phyloP scores from a whole-genome alignment of 768 basidiomycete species.

The Aureoboletus auriporus region DNA sequence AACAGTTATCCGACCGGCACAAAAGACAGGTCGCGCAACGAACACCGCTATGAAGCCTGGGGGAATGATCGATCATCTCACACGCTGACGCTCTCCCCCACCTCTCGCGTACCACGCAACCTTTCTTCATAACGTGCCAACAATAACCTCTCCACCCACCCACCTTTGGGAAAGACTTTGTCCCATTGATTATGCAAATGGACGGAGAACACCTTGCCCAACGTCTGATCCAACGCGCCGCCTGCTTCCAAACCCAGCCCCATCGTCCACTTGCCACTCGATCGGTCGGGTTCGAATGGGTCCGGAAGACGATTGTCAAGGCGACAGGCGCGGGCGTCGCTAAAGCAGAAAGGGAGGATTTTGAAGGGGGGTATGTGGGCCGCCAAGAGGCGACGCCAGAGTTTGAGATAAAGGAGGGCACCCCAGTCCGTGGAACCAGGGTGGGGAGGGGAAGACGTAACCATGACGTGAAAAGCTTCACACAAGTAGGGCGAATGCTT shows the following conservation, averaged over 20 bases:
- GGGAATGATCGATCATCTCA: no score
- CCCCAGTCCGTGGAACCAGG: conserved; percentile 92
- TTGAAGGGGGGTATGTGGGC: conserved; percentile 79
- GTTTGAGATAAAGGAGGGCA: conserved; percentile 82
- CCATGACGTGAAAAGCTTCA: conserved; percentile 93
- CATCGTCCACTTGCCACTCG: conserved; percentile 62
- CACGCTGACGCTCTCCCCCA: no score
- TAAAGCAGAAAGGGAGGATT: conserved; percentile 93
- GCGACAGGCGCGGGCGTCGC: conserved; percentile 88
- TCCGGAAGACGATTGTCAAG: conserved; percentile 91
- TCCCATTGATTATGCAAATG: conserved; percentile 98
- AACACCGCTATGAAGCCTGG: no score
- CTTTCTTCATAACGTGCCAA: conserved; percentile 55
- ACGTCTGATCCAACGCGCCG: conserved; percentile 56
- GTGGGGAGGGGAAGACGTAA: conserved; percentile 64
- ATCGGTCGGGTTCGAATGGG: conserved; percentile 65
- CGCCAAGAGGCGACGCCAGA: conserved; percentile 81
- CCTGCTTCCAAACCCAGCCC: conserved; percentile 58
- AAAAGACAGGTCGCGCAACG: no score
- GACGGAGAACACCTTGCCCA: conserved; percentile 76
- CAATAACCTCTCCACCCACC: conserved; percentile 86
- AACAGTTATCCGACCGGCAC: no score
- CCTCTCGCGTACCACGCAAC: conserved; percentile 9
- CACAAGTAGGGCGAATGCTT: conserved; percentile 93
- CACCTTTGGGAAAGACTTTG: conserved; percentile 74